Conservation (phyloP, 768 basidiomycete genomes). For the Panellus pusillus region DNA sequence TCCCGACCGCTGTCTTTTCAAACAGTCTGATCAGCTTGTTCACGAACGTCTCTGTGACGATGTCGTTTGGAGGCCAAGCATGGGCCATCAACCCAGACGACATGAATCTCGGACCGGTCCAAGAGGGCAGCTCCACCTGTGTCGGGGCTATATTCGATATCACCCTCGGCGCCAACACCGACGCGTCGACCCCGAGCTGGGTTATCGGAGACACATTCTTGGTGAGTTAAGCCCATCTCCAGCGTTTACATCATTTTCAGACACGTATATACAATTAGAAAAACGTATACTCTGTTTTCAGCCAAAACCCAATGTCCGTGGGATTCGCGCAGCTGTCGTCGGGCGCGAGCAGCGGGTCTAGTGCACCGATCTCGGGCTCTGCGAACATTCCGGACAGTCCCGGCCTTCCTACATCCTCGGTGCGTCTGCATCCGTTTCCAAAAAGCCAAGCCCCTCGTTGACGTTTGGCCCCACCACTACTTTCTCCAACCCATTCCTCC, state of each 20-base stretch:
- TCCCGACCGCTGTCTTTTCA: background rate
- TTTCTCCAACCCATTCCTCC: background rate
- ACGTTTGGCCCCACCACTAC: background rate
- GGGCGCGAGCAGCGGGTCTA: background rate
- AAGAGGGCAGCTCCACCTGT: constrained; percentile 39
- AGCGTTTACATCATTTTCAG: background rate
- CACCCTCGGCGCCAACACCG: constrained; percentile 43
- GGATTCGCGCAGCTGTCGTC: constrained; percentile 46
- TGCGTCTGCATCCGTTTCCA: constrained; percentile 9
- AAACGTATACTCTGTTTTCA: constrained; percentile 55
- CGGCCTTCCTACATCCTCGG: background rate
- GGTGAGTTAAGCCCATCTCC: constrained; percentile 45
- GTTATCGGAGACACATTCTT: constrained; percentile 77
- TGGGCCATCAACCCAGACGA: constrained; percentile 80
- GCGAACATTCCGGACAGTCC: no score
- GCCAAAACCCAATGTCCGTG: constrained; percentile 45
- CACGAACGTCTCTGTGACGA: constrained; percentile 1
- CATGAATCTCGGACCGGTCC: constrained; percentile 71
- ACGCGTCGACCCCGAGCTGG: constrained; percentile 49
- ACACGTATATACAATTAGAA: constrained; percentile 32
- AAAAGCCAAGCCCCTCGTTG: background rate
- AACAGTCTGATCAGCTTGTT: constrained; percentile 36
- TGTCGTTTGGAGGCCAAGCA: constrained; percentile 64
- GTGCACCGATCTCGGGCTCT: background rate
- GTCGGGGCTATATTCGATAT: constrained; percentile 75